phyloP scores from a whole-genome alignment of 2,329 filamentous ascomycete genomes.

The Fusarium penzigii region DNA sequence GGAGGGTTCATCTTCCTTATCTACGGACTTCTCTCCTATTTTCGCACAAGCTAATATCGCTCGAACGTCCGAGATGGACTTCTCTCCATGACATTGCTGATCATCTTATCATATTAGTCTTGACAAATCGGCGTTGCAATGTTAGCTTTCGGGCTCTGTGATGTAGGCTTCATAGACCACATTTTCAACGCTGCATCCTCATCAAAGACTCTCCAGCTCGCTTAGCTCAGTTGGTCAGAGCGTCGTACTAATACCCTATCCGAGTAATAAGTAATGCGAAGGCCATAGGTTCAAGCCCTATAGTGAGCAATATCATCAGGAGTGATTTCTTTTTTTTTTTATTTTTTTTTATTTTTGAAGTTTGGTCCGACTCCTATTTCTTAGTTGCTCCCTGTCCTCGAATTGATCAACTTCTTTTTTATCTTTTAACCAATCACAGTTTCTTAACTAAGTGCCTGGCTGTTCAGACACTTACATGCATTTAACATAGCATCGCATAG shows the following conservation, averaged over 20 bases:
- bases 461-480: too few species aligned
- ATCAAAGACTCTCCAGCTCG: background rate
- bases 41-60: background rate
- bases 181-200: background rate
- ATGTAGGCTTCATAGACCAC: background rate
- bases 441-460: too few species aligned
- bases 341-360: slow-evolving; percentile 11
- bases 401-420: too few species aligned
- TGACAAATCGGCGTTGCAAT: too few species aligned
- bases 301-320: background rate
- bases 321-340: slow-evolving; percentile 20
- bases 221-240: slow-evolving; percentile 2
- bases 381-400: too few species aligned
- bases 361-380: too few species aligned
- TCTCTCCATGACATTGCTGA: too few species aligned
- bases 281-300: background rate
- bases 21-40: background rate
- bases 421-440: too few species aligned
- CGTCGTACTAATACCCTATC: background rate
- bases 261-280: background rate
- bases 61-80: background rate
- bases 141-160: background rate
- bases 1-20: background rate
- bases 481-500: too few species aligned
- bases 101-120: too few species aligned